Percentiles rank a stretch among this genome's conserved stretches.
Evolutionary conservation across 176 grass and related monocot species (phyloP).

Genomic region (Pontederia crassipes): DNA sequence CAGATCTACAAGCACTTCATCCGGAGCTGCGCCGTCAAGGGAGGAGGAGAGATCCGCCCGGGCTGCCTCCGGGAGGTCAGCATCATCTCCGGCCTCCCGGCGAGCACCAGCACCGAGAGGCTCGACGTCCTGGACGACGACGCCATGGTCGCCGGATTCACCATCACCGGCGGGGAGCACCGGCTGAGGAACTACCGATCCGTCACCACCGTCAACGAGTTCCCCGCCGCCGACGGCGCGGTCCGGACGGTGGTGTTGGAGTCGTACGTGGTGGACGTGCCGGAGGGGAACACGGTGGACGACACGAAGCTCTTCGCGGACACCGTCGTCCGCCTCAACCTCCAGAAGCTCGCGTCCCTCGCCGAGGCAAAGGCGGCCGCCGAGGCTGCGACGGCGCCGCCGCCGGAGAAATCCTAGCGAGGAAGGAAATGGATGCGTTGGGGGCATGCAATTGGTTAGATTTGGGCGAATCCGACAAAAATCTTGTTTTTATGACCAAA

Average conservation of each 20-base stretch:
- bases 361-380: slow-evolving; percentile 40
- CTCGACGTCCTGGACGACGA: slow-evolving; percentile 80
- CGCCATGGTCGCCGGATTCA: slow-evolving; percentile 50
- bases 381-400: slow-evolving; percentile 10
- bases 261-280: slow-evolving; percentile 89
- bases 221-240: slow-evolving; percentile 25
- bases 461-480: no score
- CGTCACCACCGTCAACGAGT: slow-evolving; percentile 68
- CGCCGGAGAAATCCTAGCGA: no score
- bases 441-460: no score
- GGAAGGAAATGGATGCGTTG: no score
- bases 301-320: slow-evolving; percentile 97
- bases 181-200: slow-evolving; percentile 76
- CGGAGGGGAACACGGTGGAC: slow-evolving; percentile 75
- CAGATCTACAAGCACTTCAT: slow-evolving; percentile 99
- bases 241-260: slow-evolving; percentile 86
- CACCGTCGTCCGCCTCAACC: slow-evolving; percentile 90
- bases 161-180: slow-evolving; percentile 91
- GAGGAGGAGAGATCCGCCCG: slow-evolving; percentile 40
- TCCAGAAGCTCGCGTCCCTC: slow-evolving; percentile 93
- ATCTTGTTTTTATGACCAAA: no score
- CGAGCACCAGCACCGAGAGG: slow-evolving; percentile 91
- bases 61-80: slow-evolving; percentile 76
- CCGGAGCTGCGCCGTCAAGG: slow-evolving; percentile 62
- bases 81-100: slow-evolving; percentile 84